Evolutionary conservation across 176 grass and related monocot species (phyloP).

Genomic region (Oryza coarctata): DNA sequence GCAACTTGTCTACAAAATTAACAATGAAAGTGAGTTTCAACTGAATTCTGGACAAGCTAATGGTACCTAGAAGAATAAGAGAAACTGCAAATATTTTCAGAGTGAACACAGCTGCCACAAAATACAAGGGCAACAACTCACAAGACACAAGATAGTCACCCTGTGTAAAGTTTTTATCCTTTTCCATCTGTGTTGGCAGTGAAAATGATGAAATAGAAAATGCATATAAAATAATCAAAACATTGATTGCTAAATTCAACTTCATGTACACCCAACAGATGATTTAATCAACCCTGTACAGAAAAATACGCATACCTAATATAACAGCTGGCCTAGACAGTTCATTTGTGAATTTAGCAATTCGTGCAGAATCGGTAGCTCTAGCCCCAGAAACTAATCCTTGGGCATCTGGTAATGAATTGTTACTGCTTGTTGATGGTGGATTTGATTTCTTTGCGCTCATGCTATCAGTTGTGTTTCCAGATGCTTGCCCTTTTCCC

Average conservation of each 20-base stretch:
- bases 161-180: background rate
- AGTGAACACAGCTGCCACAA: background rate
- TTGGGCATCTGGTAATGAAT: conserved; percentile 63
- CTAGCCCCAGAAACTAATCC: conserved; percentile 82
- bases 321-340: conserved; percentile 88
- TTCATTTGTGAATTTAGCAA: conserved; percentile 79
- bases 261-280: background rate
- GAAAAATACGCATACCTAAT: conserved; percentile 58
- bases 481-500: conserved; percentile 49
- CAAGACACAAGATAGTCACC: conserved; percentile 3
- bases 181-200: background rate
- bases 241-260: background rate
- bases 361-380: conserved; percentile 91
- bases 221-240: background rate
- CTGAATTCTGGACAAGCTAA: background rate
- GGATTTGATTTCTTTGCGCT: conserved; percentile 54
- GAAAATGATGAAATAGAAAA: conserved; percentile 6
- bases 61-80: background rate
- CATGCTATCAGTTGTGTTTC: conserved; percentile 38
- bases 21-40: conserved; percentile 21
- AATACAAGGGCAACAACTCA: background rate
- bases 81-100: background rate
- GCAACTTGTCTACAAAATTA: conserved; percentile 74
- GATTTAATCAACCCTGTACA: conserved; percentile 6
- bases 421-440: conserved; percentile 56